A percentile compares a stretch with the other conserved stretches of the same genome.
phyloP scores from a whole-genome alignment of 768 basidiomycete species.

The Leccinum uliginosum region DNA sequence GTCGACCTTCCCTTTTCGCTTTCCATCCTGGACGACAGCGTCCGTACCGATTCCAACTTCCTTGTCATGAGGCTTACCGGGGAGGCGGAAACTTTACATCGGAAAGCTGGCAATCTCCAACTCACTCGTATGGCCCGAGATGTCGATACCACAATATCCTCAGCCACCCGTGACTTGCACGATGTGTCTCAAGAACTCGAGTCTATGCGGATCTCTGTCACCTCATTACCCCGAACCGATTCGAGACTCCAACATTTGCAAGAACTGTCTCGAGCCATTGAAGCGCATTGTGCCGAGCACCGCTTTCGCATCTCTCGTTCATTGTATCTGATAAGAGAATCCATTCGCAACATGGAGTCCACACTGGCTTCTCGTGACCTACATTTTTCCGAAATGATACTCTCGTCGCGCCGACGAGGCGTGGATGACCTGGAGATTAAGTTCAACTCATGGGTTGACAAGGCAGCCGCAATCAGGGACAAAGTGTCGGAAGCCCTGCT shows the following conservation, averaged over 20 bases:
- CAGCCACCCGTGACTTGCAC: conserved; percentile 37
- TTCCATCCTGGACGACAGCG: conserved; percentile 54
- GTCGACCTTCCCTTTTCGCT: conserved; percentile 54
- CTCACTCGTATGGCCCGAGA: conserved; percentile 51
- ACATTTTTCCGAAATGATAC: conserved; percentile 44
- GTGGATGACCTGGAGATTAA: conserved; percentile 50
- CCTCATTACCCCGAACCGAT: conserved; percentile 22
- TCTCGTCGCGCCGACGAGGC: conserved; percentile 44
- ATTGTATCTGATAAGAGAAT: conserved; percentile 50
- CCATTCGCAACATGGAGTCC: conserved; percentile 54
- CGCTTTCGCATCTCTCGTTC: conserved; percentile 41
- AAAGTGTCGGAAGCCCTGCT: conserved; percentile 39
- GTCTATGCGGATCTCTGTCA: conserved; percentile 35
- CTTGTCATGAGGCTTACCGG: conserved; percentile 60
- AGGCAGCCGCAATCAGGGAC: conserved; percentile 25
- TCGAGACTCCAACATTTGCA: conserved; percentile 35
- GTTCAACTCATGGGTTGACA: conserved; percentile 47
- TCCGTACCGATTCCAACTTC: conserved; percentile 68
- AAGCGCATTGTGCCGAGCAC: conserved; percentile 32
- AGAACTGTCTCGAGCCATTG: conserved; percentile 33
- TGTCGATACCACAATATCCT: conserved; percentile 42
- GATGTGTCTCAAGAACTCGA: conserved; percentile 38
- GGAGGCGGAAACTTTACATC: conserved; percentile 45
- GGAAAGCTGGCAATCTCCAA: conserved; percentile 44
- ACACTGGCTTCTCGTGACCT: conserved; percentile 40